Base-by-base conservation (phyloP, 306 rosid genomes). In the Astragalus membranaceus region DNA sequence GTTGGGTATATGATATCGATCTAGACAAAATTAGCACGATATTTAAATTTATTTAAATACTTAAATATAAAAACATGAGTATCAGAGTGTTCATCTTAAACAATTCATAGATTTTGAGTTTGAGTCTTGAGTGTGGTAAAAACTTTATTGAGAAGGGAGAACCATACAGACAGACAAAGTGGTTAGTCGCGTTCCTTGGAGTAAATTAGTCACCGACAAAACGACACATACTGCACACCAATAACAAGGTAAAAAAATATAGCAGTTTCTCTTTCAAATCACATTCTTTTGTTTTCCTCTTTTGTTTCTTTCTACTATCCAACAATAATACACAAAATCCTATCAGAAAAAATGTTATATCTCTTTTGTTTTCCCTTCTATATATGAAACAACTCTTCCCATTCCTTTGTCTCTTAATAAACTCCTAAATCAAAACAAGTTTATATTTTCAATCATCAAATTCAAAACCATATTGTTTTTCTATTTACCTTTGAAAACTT, bases 271-370 rank as follows among this genome's bases (percentile, higher is more conserved):
- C 62, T 66, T 60, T 10, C 13, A 11, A 52, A 46, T 48, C 67
- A 54, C 23, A 43, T 67, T 67, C 49, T 36, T 15, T 42, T 66
- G 69, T 68, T 70, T 61, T 70, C 20, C 52, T 60, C 43, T 68
- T 70, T 76, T 80, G 80, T 74, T 86, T 76, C 82, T 74, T 86
- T 76, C 82, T 48, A 32, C 36, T 64, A 71, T 60, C 67, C 30
- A 62, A 67, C 80, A 77, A 57, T 37, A 72, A 56, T 52, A 62
- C 76, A 67, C 79, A 81, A 76, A 76, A 72, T 70, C 33, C 39
- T 47, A 26, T 75, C 81, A 74, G 71, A 77, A 72, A 41, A 41
- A 47, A 43, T 44, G 44, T 74, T 74, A 67, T 72, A 36, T 72
- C 68, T 64, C 35, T 10, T 60, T 56, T 76, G 37, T 42, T 75